These are phyloP conservation scores for Ganoderma multipileum DNA, from an alignment of 1,284 basidiomycete genomes.

Conservation along the genomic window DNA sequence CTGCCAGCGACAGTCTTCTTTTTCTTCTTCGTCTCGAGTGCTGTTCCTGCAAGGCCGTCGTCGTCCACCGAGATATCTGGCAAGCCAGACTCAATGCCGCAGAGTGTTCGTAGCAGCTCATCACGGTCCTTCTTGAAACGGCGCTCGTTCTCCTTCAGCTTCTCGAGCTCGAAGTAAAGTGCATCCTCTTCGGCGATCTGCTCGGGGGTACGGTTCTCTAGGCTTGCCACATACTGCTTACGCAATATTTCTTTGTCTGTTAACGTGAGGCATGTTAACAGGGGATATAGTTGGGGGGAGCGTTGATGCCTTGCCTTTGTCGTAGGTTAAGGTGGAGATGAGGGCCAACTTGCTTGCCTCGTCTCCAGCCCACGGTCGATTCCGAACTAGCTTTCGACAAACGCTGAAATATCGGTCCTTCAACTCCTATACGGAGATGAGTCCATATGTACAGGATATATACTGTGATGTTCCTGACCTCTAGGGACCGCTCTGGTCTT, in stretches of 20 bases:
- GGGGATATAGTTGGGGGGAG: not conserved
- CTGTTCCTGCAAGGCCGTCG: slow-evolving; percentile 50
- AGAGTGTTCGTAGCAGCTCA: slow-evolving; percentile 85
- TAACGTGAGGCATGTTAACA: not conserved
- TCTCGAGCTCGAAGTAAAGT: slow-evolving; percentile 92
- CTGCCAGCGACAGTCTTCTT: slow-evolving; percentile 54
- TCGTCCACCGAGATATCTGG: slow-evolving; percentile 73
- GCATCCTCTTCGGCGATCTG: slow-evolving; percentile 97
- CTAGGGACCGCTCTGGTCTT: slow-evolving; percentile 65
- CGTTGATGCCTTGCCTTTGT: slow-evolving; percentile 67
- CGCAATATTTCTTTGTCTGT: slow-evolving; percentile 88
- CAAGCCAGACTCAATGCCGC: slow-evolving; percentile 86
- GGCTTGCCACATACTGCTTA: slow-evolving; percentile 86
- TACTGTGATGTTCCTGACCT: slow-evolving; percentile 51
- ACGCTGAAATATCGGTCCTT: slow-evolving; percentile 96
- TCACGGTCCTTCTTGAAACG: slow-evolving; percentile 91
- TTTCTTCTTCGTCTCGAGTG: slow-evolving; percentile 50
- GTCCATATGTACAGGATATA: not conserved
- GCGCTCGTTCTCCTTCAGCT: slow-evolving; percentile 92
- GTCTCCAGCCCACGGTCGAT: slow-evolving; percentile 83
- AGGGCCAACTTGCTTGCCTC: slow-evolving; percentile 73
- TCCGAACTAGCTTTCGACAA: slow-evolving; percentile 88
- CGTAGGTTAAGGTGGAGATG: slow-evolving; percentile 80
- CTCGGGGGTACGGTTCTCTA: slow-evolving; percentile 87
- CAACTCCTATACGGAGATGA: slow-evolving; percentile 68